A percentile compares a stretch with the other conserved stretches of the same genome.
Conservation (phyloP, 768 basidiomycete species). For the Lactarius indigo region DNA sequence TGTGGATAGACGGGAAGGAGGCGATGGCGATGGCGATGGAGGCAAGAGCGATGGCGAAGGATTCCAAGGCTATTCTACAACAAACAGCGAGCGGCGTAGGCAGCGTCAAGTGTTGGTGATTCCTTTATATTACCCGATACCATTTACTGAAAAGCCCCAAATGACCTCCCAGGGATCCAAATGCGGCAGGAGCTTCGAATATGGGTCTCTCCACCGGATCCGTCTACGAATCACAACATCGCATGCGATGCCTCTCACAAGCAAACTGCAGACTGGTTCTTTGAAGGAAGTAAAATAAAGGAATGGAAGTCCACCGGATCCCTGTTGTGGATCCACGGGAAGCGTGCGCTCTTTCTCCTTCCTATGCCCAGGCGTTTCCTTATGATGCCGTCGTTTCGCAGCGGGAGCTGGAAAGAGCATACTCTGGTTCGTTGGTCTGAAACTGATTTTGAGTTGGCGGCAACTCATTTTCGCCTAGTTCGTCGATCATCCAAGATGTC, state of each 20-base stretch:
- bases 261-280: background rate
- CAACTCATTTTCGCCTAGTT: background rate
- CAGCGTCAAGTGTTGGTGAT: too few species aligned
- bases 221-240: slow-evolving; percentile 1
- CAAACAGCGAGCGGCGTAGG: too few species aligned
- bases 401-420: background rate
- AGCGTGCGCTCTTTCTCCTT: background rate
- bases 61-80: too few species aligned
- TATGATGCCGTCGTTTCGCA: background rate
- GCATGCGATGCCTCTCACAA: background rate
- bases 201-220: slow-evolving; percentile 4
- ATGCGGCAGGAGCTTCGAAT: background rate
- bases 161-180: background rate
- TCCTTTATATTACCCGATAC: background rate
- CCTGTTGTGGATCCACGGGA: background rate
- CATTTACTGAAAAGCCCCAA: background rate
- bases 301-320: background rate
- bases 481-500: background rate
- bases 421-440: background rate
- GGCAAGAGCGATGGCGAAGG: too few species aligned
- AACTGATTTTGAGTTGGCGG: background rate
- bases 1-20: background rate
- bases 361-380: background rate
- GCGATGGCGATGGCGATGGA: background rate
- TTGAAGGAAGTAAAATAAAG: background rate